These are phyloP conservation scores for Epichloe amarillans DNA, from an alignment of 2,329 filamentous ascomycete species.

Conservation along the genomic window DNA sequence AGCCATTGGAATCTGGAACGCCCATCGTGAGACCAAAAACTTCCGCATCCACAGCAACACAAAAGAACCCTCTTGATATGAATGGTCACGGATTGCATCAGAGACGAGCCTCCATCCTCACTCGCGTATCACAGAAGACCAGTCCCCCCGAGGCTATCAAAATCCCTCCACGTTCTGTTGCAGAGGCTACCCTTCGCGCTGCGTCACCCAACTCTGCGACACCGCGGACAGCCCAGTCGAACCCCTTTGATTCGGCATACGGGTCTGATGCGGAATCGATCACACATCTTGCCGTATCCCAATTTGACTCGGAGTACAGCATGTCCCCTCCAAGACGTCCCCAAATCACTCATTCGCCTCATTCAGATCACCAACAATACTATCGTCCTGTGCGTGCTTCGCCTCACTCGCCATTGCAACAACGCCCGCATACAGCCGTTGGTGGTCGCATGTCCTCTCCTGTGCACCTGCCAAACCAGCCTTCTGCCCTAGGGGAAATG, in stretches of 20 bases:
- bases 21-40: background rate
- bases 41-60: background rate
- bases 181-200: slow-evolving; percentile 11
- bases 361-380: slow-evolving; percentile 31
- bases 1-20: background rate
- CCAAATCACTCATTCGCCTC: slow-evolving; percentile 18
- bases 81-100: slow-evolving; percentile 6
- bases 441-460: slow-evolving; percentile 20
- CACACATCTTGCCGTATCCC: slow-evolving; percentile 16
- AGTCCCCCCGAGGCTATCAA: slow-evolving; percentile 39
- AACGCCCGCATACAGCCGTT: slow-evolving; percentile 40
- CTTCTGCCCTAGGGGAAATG: slow-evolving; percentile 39
- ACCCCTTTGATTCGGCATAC: slow-evolving; percentile 33
- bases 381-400: slow-evolving; percentile 50
- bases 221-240: slow-evolving; percentile 17
- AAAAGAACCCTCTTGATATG: background rate
- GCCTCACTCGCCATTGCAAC: slow-evolving; percentile 50
- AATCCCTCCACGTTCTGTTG: slow-evolving; percentile 28
- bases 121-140: slow-evolving; percentile 40
- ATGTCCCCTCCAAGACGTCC: slow-evolving; percentile 13
- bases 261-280: slow-evolving; percentile 32
- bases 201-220: slow-evolving; percentile 21
- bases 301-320: slow-evolving; percentile 21
- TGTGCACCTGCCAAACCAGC: slow-evolving; percentile 32
- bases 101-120: slow-evolving; percentile 34